phyloP scores from a whole-genome alignment of 139 green algal genomes.

The Chlorella sp. region DNA sequence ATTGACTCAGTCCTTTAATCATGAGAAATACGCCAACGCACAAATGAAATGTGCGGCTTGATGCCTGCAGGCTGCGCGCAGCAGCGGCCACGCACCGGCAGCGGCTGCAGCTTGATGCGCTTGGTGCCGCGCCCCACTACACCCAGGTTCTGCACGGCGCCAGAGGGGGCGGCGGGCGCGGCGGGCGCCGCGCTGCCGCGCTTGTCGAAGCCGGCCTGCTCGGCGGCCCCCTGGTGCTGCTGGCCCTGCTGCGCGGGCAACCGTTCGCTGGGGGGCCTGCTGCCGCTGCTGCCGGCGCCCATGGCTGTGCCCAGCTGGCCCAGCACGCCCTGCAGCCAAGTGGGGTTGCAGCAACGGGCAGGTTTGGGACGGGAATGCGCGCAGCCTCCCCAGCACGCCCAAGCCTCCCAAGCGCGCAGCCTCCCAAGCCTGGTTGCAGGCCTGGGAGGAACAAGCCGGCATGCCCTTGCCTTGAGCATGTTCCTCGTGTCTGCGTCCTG shows the following conservation, averaged over 20 bases:
- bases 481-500: slow-evolving; percentile 44
- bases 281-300: not conserved
- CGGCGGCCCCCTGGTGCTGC: not conserved
- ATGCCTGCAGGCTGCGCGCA: too few species aligned
- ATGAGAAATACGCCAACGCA: too few species aligned
- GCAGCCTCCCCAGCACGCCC: too few species aligned
- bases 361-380: too few species aligned
- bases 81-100: slow-evolving; percentile 10
- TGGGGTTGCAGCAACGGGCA: too few species aligned
- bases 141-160: slow-evolving; percentile 45
- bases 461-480: slow-evolving; percentile 22
- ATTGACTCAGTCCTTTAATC: too few species aligned
- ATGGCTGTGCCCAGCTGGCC: slow-evolving; percentile 17
- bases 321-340: slow-evolving; percentile 33
- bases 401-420: too few species aligned
- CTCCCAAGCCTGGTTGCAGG: too few species aligned
- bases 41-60: too few species aligned
- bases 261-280: not conserved
- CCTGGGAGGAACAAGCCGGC: not conserved
- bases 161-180: not conserved
- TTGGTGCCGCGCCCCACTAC: slow-evolving; percentile 60
- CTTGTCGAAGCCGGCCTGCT: slow-evolving; percentile 4
- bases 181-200: not conserved
- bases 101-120: slow-evolving; percentile 53
- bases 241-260: not conserved